These are phyloP conservation scores for Cercospora brassicicola DNA, from an alignment of 2,329 filamentous ascomycete genomes.

Conservation along the genomic window DNA sequence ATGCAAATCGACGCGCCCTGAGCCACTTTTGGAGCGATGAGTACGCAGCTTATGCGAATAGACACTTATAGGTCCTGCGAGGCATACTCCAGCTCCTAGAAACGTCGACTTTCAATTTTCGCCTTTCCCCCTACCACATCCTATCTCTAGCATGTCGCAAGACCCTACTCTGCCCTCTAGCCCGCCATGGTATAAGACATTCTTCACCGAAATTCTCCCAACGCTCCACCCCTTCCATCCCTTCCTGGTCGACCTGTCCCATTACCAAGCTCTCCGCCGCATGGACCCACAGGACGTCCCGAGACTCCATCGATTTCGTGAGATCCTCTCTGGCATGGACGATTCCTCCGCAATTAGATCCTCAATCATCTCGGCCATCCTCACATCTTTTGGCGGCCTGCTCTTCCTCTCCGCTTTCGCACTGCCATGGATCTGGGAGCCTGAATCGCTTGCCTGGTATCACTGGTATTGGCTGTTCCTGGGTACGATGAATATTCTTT, in stretches of 20 bases:
- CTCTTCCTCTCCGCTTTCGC: not conserved
- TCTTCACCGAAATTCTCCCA: not conserved
- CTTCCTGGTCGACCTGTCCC: not conserved
- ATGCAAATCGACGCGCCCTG: not conserved
- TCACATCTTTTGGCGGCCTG: not conserved
- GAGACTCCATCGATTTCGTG: not conserved
- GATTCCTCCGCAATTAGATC: not conserved
- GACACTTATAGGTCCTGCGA: not conserved
- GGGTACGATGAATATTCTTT: not conserved
- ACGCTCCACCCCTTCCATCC: not conserved
- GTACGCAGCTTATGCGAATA: not conserved
- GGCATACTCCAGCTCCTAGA: not conserved
- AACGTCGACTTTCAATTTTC: not conserved
- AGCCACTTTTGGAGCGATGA: not conserved
- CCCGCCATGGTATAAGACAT: not conserved
- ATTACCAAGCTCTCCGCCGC: not conserved
- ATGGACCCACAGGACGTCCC: not conserved
- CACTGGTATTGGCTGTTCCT: not conserved
- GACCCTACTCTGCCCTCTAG: not conserved
- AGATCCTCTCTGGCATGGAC: not conserved
- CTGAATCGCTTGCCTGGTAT: not conserved
- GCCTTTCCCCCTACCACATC: not conserved
- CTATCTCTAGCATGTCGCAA: not conserved
- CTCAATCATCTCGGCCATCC: not conserved
- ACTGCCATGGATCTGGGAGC: not conserved